Evolutionary conservation across 2,329 filamentous ascomycete species (phyloP), one percentile per base, ranked within the genome.

Genomic region (Dendryphion nanum): DNA sequence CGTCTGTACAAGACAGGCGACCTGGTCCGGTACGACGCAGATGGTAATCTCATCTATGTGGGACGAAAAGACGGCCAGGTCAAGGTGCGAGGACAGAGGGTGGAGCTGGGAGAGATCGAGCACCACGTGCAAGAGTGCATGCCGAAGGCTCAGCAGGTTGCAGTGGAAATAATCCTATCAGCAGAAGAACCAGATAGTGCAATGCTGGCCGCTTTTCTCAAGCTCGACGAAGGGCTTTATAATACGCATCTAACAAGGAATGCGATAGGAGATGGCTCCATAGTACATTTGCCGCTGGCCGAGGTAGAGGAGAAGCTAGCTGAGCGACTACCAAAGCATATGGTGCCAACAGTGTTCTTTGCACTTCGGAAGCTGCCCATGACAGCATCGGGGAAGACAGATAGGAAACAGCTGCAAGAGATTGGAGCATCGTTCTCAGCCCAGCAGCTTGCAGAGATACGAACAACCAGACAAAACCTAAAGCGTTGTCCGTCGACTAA

Each of bases 341-440:
- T 51, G 47, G 35, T 51, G 3, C 54, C 54, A 0, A 33, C 35
- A 1, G 24, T 46, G 2, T 57, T 36, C 19, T 30, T 55, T 12
- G 45, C 49, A 6, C 32, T 57, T 14, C 26, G 19, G 6, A 38
- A 38, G 20, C 40, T 53, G 20, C 45, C 50, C 4, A 29, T 29
- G 33, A 50, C 47, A 6, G 24, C 24, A 13, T 35, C 46, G 8
- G 36, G 37, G 13, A 51, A 51, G 30, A 31, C 50, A n/a, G n/a
- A n/a, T n/a, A n/a, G n/a, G n/a, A n/a, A n/a, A n/a, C n/a, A n/a
- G n/a, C n/a, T n/a, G n/a, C n/a, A 38, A 51, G 30, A 43, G 48
- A 19, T 40, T 41, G 10, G 17, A 31, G 26, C 26, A 50, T 16
- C 38, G 35, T 10, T 26, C 23, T 26, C 23, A 8, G 8, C n/a